These are phyloP conservation scores for Teratosphaeria viscida DNA, from an alignment of 2,329 filamentous ascomycete genomes.

Conservation along the genomic window DNA sequence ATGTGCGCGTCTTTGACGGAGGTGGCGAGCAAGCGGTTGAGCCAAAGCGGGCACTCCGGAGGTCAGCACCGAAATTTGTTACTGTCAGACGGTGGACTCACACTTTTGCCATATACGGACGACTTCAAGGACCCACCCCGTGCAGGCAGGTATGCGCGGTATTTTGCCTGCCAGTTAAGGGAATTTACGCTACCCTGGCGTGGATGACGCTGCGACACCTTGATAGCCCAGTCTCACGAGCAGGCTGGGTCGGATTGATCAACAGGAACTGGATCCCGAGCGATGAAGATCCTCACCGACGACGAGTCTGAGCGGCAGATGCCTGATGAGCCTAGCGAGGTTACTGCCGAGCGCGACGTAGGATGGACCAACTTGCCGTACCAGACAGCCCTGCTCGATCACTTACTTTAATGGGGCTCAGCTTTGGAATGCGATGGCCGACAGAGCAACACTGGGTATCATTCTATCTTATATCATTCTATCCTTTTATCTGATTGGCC, in stretches of 20 bases:
- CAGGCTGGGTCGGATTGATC: not conserved
- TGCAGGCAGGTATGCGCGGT: not conserved
- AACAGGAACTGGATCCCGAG: not conserved
- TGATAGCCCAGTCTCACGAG: no score
- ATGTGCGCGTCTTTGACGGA: not conserved
- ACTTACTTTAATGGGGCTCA: not conserved
- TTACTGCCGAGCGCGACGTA: not conserved
- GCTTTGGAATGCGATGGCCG: no score
- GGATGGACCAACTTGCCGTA: not conserved
- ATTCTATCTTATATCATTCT: no score
- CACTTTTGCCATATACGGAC: not conserved
- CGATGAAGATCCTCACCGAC: not conserved
- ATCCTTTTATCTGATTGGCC: not conserved
- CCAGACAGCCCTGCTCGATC: not conserved
- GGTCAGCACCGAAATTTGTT: not conserved
- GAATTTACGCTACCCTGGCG: no score
- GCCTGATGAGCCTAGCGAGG: not conserved
- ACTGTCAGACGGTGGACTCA: not conserved
- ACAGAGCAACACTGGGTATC: no score
- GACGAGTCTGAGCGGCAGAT: not conserved
- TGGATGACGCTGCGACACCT: no score
- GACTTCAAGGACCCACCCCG: not conserved
- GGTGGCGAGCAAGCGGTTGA: not conserved
- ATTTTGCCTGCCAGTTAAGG: not conserved
- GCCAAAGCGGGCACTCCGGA: not conserved